These are phyloP conservation scores for Cochlearia excelsa DNA, from an alignment of 345 rosid species.

Conservation along the genomic window DNA sequence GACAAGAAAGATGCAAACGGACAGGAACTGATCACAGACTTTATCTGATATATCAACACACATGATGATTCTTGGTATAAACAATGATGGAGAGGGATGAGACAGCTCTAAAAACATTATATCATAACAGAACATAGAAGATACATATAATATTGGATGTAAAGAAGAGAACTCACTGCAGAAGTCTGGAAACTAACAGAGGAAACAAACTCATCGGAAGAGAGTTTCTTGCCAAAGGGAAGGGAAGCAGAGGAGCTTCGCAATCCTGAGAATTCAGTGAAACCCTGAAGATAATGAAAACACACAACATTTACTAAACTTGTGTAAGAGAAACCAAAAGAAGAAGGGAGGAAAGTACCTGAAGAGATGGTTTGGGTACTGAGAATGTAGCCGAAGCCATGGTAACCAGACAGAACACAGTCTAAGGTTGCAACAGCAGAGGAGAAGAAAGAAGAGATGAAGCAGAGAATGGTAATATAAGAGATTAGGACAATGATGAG, in stretches of 20 bases:
- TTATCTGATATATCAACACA: not conserved
- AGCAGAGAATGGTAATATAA: conserved; percentile 23
- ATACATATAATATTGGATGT: not conserved
- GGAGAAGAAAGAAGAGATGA: conserved; percentile 12
- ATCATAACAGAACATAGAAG: conserved; percentile 15
- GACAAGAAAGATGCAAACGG: too few relatives aligned
- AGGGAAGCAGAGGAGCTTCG: conserved; percentile 59
- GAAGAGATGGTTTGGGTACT: conserved; percentile 79
- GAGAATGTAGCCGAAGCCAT: conserved; percentile 88
- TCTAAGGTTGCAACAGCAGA: conserved; percentile 14
- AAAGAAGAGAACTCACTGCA: conserved; percentile 55
- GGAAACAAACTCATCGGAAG: conserved; percentile 63
- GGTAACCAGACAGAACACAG: conserved; percentile 17
- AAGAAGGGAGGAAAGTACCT: conserved; percentile 40
- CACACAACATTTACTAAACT: conserved; percentile 10
- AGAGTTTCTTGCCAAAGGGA: conserved; percentile 55
- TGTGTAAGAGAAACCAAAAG: not conserved
- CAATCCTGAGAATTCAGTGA: conserved; percentile 70
- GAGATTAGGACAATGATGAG: conserved; percentile 20
- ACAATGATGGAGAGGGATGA: conserved; percentile 2
- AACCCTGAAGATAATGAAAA: conserved; percentile 51
- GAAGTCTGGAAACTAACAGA: conserved; percentile 66
- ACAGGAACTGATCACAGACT: not conserved
- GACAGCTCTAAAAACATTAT: not conserved
- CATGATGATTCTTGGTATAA: conserved; percentile 7